These are phyloP conservation scores for Aspergillus latus DNA, from an alignment of 2,329 filamentous ascomycete genomes.

Conservation along the genomic window DNA sequence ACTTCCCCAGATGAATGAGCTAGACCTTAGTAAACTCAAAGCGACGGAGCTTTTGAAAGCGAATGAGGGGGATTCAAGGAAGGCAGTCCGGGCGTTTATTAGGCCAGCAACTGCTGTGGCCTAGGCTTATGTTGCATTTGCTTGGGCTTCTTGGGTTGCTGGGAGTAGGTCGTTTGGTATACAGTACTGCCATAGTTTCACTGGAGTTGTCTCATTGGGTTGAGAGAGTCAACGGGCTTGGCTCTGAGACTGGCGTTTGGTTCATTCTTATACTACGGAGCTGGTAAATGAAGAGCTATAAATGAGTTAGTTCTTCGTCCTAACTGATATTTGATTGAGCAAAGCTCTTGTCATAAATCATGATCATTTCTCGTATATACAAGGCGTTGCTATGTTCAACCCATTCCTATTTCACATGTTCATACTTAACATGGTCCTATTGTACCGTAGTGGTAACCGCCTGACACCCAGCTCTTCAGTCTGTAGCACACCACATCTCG, in stretches of 20 bases:
- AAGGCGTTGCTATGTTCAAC: not conserved
- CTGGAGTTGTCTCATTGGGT: no score
- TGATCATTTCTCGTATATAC: slow-evolving; percentile 9
- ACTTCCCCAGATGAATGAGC: slow-evolving; percentile 41
- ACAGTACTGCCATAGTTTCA: no score
- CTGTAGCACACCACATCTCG: not conserved
- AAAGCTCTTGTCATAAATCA: not conserved
- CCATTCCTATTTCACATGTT: no score
- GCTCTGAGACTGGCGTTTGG: no score
- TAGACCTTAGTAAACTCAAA: slow-evolving; percentile 48
- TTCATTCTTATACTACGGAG: no score
- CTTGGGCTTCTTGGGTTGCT: slow-evolving; percentile 15
- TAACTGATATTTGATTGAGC: no score
- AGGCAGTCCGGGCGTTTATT: slow-evolving; percentile 46
- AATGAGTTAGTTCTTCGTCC: no score
- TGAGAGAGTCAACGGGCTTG: no score
- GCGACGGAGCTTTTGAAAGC: slow-evolving; percentile 49
- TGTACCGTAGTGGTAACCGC: no score
- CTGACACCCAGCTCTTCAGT: no score
- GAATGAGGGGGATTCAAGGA: slow-evolving; percentile 46
- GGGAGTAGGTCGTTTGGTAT: not conserved
- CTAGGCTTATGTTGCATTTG: not conserved
- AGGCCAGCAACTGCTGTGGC: slow-evolving; percentile 18
- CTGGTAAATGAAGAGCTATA: no score
- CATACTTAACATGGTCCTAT: no score